Percentiles rank a stretch among this genome's conserved stretches.
Evolutionary conservation across 257 asterid species (phyloP).

Genomic region (Thymus quinquecostatus): DNA sequence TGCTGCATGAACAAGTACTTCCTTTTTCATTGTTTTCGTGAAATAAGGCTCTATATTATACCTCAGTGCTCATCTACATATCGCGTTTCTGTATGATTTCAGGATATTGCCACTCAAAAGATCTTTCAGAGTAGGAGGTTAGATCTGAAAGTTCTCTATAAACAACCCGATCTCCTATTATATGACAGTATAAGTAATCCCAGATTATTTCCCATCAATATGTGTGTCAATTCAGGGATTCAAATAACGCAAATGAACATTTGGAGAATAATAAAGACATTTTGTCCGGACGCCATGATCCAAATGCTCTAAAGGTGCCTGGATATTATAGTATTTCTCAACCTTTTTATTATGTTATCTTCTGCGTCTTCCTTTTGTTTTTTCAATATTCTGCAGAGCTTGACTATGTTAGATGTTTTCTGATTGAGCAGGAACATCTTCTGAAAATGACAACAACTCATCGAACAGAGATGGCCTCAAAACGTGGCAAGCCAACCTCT

Average conservation of each 20-base stretch:
- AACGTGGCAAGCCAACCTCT: conserved; percentile 68
- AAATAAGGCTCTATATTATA: conserved; percentile 24
- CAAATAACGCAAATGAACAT: conserved; percentile 47
- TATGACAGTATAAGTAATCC: conserved; percentile 19
- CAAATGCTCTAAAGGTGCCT: conserved; percentile 80
- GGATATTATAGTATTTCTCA: conserved; percentile 7
- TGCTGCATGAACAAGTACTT: conserved; percentile 85
- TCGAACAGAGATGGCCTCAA: conserved; percentile 72
- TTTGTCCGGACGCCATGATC: conserved; percentile 78
- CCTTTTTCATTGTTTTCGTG: conserved; percentile 13
- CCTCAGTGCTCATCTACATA: conserved; percentile 26
- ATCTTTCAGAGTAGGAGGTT: conserved; percentile 87
- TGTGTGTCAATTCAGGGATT: conserved; percentile 57
- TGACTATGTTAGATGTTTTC: conserved; percentile 17
- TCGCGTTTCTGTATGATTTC: conserved; percentile 39
- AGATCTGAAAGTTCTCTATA: conserved; percentile 31
- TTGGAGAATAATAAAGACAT: conserved; percentile 59
- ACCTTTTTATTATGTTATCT: neutral
- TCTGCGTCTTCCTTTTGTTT: conserved; percentile 2
- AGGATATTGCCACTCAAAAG: conserved; percentile 89
- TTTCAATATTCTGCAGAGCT: neutral
- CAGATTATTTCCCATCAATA: conserved; percentile 23
- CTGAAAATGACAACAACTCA: conserved; percentile 79
- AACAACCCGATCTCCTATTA: neutral
- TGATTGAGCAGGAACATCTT: conserved; percentile 75